Evolutionary conservation across 2,329 filamentous ascomycete species (phyloP), one percentile per base, ranked within the genome.

Genomic region (Fusarium udum): DNA sequence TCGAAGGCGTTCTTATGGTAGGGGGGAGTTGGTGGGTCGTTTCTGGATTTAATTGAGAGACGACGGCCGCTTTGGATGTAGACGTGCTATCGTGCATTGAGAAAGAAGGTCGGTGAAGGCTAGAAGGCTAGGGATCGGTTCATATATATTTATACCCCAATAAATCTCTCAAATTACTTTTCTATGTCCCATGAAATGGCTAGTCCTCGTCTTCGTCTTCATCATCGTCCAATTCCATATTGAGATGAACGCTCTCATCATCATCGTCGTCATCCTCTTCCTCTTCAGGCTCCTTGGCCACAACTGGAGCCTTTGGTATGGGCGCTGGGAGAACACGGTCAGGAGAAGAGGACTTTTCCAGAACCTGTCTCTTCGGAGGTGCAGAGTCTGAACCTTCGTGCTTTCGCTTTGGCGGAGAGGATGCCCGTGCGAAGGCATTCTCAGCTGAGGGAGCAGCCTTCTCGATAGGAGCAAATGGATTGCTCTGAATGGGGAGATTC

Each of bases 201-300:
- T 78, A 69, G 14, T 79, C 71, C 16, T 74, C 73, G 11, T 77
- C 78, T 3, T 80, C 70, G 7, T 78, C 84, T 22, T 85, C 84
- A 1, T 85, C 86, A 24, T 87, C 86, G 15, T 90, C 88, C 15
- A 90, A 78, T 51, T 88, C 87, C 87, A 90, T 90, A 61, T 90
- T 88, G 64, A 90, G 81, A 79, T 90, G 87, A 18, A 90, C 85
- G 66, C 88, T 90, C 61, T 85, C 87, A 63, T 89, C 87, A 28
- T 85, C 85, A 26, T 85, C 85, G n/a, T 84, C 85, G 2, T 82
- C 84, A 9, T 65, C 63, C 5, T 42, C 53, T 11, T 79, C 81
- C 3, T 76, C 78, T 7, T 64, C 66, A 18, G 37, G 81, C 1
- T 75, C 78, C 7, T 61, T 79, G 16, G 75, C 60, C 31, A 49